These are phyloP conservation scores for Hibiscus trionum DNA, from an alignment of 345 rosid genomes.

Conservation along the genomic window DNA sequence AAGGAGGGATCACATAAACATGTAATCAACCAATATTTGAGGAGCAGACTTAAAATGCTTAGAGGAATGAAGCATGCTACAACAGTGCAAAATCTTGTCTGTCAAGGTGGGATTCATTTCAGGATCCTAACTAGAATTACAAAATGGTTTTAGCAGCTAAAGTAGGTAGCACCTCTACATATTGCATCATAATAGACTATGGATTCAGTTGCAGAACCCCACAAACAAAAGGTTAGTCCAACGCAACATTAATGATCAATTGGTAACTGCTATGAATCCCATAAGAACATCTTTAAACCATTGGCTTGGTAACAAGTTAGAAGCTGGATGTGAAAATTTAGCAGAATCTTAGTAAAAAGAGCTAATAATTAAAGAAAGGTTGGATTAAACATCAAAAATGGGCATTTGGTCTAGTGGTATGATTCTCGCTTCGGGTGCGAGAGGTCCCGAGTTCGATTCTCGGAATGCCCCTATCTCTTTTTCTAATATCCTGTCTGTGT, in stretches of 20 bases:
- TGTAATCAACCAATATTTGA: not conserved
- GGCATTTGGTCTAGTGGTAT: conserved; percentile 80
- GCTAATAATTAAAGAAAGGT: not conserved
- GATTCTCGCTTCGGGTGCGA: conserved; percentile 89
- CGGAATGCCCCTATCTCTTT: conserved; percentile 42
- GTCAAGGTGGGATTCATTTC: not conserved
- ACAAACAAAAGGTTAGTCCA: not conserved
- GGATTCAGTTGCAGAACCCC: not conserved
- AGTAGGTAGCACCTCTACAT: not conserved
- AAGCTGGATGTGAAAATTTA: not conserved
- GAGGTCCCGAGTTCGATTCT: conserved; percentile 71
- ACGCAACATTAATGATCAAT: not conserved
- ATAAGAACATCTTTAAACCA: too few species aligned
- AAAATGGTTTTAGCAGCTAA: not conserved
- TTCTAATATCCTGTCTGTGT: too few species aligned
- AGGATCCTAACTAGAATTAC: not conserved
- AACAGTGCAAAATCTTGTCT: not conserved
- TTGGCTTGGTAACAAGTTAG: not conserved
- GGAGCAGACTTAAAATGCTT: not conserved
- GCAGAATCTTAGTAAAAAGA: not conserved
- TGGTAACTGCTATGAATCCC: not conserved
- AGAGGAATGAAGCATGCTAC: not conserved
- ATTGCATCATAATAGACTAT: not conserved
- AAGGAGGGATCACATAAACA: not conserved
- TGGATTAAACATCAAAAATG: too few species aligned